Evolutionary conservation across 306 rosid species (phyloP).

Genomic region (Lathyrus aphaca): DNA sequence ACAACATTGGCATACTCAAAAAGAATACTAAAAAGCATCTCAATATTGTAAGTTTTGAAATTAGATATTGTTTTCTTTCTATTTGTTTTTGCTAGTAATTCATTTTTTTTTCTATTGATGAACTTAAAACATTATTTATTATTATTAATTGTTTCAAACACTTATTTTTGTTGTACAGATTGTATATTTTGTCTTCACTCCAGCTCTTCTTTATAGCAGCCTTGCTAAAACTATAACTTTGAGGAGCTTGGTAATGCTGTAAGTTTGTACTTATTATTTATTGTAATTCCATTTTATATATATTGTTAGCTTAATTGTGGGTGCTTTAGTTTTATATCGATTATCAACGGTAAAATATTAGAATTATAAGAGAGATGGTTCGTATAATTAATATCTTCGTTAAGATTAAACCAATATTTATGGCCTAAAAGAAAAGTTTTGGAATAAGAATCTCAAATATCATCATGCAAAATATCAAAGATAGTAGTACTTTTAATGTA

Average conservation of each 20-base stretch:
- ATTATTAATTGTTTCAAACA: background rate
- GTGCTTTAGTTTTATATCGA: no score
- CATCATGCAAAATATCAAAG: no score
- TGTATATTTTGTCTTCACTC: conserved; percentile 42
- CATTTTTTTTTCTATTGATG: no score
- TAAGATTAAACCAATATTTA: no score
- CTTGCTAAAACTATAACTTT: conserved; percentile 35
- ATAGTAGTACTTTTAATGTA: no score
- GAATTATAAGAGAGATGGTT: no score
- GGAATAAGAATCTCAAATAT: no score
- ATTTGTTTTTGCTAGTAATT: no score
- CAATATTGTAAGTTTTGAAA: conserved; percentile 39
- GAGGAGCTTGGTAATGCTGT: conserved; percentile 37
- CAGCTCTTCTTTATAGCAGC: conserved; percentile 43
- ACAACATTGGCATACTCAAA: conserved; percentile 28
- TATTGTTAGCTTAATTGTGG: background rate
- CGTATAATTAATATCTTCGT: no score
- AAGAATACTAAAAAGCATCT: conserved; percentile 27
- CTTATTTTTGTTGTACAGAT: conserved; percentile 30
- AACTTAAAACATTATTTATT: no score
- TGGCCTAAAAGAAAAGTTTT: no score
- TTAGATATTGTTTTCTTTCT: background rate
- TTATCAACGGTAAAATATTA: no score
- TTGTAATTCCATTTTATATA: background rate
- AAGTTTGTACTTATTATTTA: conserved; percentile 26